Evolutionary conservation across 352 stramenopile genomes (phyloP).

Genomic region (Globisporangium nagaii): DNA sequence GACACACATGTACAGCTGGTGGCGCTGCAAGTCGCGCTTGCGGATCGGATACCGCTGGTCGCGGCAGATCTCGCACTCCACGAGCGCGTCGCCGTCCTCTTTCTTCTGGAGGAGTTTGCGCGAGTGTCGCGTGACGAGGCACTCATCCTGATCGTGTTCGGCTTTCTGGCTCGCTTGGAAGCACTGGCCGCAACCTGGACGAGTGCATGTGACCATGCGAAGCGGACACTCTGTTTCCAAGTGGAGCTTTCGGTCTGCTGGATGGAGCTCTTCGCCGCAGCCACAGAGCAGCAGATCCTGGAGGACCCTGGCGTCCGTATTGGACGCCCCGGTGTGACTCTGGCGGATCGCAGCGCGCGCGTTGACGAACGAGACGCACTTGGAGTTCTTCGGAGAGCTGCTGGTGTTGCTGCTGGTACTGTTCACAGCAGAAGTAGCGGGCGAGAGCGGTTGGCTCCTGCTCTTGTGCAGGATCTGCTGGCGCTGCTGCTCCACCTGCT

Average conservation of each 20-base stretch:
- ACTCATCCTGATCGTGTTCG: slow-evolving; percentile 39
- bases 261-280: slow-evolving; percentile 49
- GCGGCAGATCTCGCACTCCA: slow-evolving; percentile 34
- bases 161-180: slow-evolving; percentile 25
- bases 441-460: slow-evolving; percentile 14
- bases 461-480: slow-evolving; percentile 25
- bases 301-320: slow-evolving; percentile 2
- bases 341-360: background rate
- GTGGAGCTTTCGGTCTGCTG: slow-evolving; percentile 27
- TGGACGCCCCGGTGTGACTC: slow-evolving; percentile 1
- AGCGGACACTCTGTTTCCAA: slow-evolving; percentile 29
- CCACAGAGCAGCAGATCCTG: slow-evolving; percentile 34
- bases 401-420: too few relatives aligned
- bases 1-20: slow-evolving; percentile 36
- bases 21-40: slow-evolving; percentile 32
- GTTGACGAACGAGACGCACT: background rate
- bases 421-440: slow-evolving; percentile 7
- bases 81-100: slow-evolving; percentile 28
- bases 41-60: slow-evolving; percentile 22
- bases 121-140: slow-evolving; percentile 21
- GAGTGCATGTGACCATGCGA: slow-evolving; percentile 34
- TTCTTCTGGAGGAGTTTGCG: slow-evolving; percentile 36
- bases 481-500: slow-evolving; percentile 30
- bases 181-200: slow-evolving; percentile 29
- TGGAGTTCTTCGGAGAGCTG: background rate